Percentiles rank a stretch among this genome's conserved stretches.
Evolutionary conservation across 176 grass and related monocot species (phyloP).

Genomic region (Ampelocalamus luodianensis): DNA sequence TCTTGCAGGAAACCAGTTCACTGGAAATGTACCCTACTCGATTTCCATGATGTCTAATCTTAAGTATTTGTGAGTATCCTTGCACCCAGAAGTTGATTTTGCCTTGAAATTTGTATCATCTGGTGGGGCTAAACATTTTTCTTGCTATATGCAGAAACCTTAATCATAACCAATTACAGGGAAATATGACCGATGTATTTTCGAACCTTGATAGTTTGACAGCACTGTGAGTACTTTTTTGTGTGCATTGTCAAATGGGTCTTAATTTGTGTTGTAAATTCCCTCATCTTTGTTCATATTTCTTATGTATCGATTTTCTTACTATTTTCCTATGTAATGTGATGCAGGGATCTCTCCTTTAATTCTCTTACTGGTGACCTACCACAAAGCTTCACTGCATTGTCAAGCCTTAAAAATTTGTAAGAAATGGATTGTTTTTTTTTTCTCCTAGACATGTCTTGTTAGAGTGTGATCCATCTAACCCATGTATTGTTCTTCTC

Average conservation of each 20-base stretch:
- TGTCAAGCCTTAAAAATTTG: conserved; percentile 81
- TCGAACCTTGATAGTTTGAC: conserved; percentile 69
- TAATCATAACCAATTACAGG: conserved; percentile 82
- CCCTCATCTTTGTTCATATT: conserved; percentile 15
- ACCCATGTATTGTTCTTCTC: conserved; percentile 44
- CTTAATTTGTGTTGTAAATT: conserved; percentile 23
- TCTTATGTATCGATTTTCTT: conserved; percentile 35
- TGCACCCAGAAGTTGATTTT: conserved; percentile 19
- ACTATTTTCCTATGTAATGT: conserved; percentile 41
- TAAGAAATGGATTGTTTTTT: conserved; percentile 55
- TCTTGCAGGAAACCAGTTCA: conserved; percentile 82
- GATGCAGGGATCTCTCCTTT: conserved; percentile 82
- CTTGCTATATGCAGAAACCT: conserved; percentile 65
- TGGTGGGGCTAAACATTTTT: conserved; percentile 44
- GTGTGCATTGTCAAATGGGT: conserved; percentile 9
- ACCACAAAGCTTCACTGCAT: conserved; percentile 69
- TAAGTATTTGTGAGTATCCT: conserved; percentile 77
- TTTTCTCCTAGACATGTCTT: conserved; percentile 25
- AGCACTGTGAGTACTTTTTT: conserved; percentile 66
- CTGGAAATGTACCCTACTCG: conserved; percentile 76
- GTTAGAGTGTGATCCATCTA: conserved; percentile 18
- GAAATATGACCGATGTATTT: conserved; percentile 82
- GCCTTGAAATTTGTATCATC: conserved; percentile 26
- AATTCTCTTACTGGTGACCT: conserved; percentile 79
- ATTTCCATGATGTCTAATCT: conserved; percentile 74